Conservation (phyloP, 2,329 filamentous ascomycete species). For the Hypomyces rosellus region DNA sequence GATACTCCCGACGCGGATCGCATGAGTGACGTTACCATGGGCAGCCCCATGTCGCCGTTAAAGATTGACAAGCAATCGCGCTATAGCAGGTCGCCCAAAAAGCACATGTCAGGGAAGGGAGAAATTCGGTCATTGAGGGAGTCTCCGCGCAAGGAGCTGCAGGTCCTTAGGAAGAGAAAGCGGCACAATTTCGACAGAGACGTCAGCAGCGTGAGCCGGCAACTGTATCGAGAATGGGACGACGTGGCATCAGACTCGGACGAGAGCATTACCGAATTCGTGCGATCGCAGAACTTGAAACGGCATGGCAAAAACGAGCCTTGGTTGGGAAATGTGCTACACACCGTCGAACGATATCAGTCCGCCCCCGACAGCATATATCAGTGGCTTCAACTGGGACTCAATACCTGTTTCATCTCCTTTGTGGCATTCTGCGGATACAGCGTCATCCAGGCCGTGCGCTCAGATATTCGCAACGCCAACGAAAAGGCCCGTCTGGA, state of each 20-base stretch:
- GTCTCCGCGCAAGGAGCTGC: constrained; percentile 20
- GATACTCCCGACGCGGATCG: constrained; percentile 48
- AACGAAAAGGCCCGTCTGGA: constrained; percentile 61
- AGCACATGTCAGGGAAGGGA: constrained; percentile 51
- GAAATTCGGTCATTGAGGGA: constrained; percentile 50
- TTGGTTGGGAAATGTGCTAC: constrained; percentile 40
- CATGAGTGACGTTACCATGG: constrained; percentile 37
- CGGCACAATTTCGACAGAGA: constrained; percentile 46
- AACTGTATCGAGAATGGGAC: constrained; percentile 36
- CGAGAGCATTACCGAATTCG: constrained; percentile 16
- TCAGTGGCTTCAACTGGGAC: constrained; percentile 51
- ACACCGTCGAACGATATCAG: constrained; percentile 50
- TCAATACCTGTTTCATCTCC: constrained; percentile 57
- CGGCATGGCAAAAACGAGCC: constrained; percentile 13
- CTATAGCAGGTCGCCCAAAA: constrained; percentile 38
- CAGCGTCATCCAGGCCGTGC: constrained; percentile 62
- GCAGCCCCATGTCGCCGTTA: constrained; percentile 38
- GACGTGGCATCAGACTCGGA: constrained; percentile 47
- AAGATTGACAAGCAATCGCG: constrained; percentile 41
- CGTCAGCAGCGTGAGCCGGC: constrained; percentile 43
- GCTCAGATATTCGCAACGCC: constrained; percentile 67
- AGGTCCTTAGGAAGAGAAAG: constrained; percentile 46
- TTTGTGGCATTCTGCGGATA: constrained; percentile 60
- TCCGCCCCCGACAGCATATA: constrained; percentile 54
- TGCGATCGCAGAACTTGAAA: constrained; percentile 8